phyloP scores from a whole-genome alignment of 306 rosid genomes.

The Purshia tridentata region DNA sequence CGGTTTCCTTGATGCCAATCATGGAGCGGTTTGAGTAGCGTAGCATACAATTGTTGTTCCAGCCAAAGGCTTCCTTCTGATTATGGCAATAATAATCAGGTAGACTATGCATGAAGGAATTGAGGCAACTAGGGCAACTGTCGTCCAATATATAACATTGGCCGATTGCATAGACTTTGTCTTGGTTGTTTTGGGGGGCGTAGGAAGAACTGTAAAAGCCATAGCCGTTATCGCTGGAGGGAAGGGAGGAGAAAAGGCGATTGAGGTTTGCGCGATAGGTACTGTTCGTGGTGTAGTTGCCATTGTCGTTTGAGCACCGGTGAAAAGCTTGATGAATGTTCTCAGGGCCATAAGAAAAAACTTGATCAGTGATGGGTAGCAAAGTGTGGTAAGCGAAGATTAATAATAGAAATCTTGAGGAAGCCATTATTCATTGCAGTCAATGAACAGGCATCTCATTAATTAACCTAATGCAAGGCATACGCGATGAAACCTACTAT shows the following conservation, averaged over 20 bases:
- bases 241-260: slow-evolving; percentile 41
- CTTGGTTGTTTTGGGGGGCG: slow-evolving; percentile 25
- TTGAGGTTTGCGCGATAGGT: slow-evolving; percentile 47
- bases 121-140: slow-evolving; percentile 45
- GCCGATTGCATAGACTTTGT: slow-evolving; percentile 36
- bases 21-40: slow-evolving; percentile 24
- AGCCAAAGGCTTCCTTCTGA: slow-evolving; percentile 46
- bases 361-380: slow-evolving; percentile 11
- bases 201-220: slow-evolving; percentile 42
- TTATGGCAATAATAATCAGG: too few relatives aligned
- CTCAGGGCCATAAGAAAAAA: background rate
- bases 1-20: background rate
- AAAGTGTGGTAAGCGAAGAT: slow-evolving; percentile 10
- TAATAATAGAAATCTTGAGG: slow-evolving; percentile 12
- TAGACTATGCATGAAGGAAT: slow-evolving; percentile 31
- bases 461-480: too few relatives aligned
- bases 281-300: slow-evolving; percentile 48
- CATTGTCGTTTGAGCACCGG: slow-evolving; percentile 13
- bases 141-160: slow-evolving; percentile 36
- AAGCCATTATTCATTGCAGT: slow-evolving; percentile 6
- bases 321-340: background rate
- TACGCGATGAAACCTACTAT: too few relatives aligned
- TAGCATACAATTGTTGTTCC: slow-evolving; percentile 16
- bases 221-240: slow-evolving; percentile 18
- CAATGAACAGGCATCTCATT: too few relatives aligned